A percentile compares a stretch with the other conserved stretches of the same genome.
phyloP scores from a whole-genome alignment of 2,329 filamentous ascomycete genomes.

The Epichloe gansuensis region DNA sequence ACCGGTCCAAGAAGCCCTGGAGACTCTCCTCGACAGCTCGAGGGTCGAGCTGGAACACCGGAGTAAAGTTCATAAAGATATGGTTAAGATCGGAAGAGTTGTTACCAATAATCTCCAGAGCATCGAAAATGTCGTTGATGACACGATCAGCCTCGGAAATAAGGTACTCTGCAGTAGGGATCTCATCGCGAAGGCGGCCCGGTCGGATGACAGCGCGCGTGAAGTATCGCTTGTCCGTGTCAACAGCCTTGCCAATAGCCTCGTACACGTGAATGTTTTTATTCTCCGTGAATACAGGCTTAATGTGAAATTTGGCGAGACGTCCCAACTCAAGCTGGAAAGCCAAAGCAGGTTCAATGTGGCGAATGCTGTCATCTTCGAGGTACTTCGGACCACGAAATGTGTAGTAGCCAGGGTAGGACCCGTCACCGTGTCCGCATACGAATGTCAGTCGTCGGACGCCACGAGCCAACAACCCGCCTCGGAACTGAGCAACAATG shows the following conservation, averaged over 20 bases:
- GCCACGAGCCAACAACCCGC: slow-evolving; percentile 66
- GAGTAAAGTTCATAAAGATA: slow-evolving; percentile 99
- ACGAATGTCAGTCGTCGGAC: slow-evolving; percentile 92
- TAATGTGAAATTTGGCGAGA: slow-evolving; percentile 94
- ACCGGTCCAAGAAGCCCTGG: slow-evolving; percentile 90
- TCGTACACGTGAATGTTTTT: slow-evolving; percentile 99
- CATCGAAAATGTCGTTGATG: slow-evolving; percentile 96
- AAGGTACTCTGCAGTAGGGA: slow-evolving; percentile 95
- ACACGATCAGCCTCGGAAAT: slow-evolving; percentile 93
- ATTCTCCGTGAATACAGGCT: slow-evolving; percentile 97
- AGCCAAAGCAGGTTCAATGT: slow-evolving; percentile 88
- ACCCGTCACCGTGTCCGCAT: slow-evolving; percentile 85
- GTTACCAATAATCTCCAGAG: slow-evolving; percentile 95
- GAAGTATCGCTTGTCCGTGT: slow-evolving; percentile 97
- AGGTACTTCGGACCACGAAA: slow-evolving; percentile 86
- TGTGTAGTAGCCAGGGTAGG: slow-evolving; percentile 94
- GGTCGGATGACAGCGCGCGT: slow-evolving; percentile 90
- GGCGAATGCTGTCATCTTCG: slow-evolving; percentile 91
- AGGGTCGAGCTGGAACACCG: slow-evolving; percentile 85
- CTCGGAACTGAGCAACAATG: slow-evolving; percentile 68
- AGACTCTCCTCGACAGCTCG: slow-evolving; percentile 85
- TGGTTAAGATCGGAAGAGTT: slow-evolving; percentile 99
- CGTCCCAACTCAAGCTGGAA: slow-evolving; percentile 97
- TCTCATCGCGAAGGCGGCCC: slow-evolving; percentile 88
- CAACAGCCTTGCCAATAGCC: slow-evolving; percentile 84